Base-by-base conservation (phyloP, 2,329 filamentous ascomycete genomes). In the Xylaria sp. region DNA sequence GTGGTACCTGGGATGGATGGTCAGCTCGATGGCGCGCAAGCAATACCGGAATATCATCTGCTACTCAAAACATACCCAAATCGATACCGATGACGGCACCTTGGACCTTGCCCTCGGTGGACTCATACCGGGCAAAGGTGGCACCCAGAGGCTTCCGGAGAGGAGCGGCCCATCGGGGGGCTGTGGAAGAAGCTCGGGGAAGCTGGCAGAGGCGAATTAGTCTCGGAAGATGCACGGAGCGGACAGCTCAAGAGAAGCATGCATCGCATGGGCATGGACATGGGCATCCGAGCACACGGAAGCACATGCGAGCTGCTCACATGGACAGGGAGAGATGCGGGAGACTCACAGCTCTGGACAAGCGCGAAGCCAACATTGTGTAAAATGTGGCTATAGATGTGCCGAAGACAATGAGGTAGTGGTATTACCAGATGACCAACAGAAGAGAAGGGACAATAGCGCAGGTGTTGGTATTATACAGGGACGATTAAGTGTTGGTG, bases 61-160 rank as follows among this genome's bases (percentile, higher is more conserved):
- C 11, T 18, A 16, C 49, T 42, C 16, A 34, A 3, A 34, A 80
- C 85, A 74, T 83, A 88, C 93, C 93, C 73, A 97, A 80, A 84
- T 97, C 93, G 76, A 97, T 97, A 88, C 94, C 94, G 73, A 97
- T 97, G 76, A 97, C 93, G 73, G 90, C 80, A 74, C 94, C 94
- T 81, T 93, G 91, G 63, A 97, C 91, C 86, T 97, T 97, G 71
- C 84, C 85, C 67, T 89, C 87, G 68, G 90, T 88, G 47, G 87
- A 89, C 76, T 89, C 88, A 80, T 89, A 91, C 71, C 89, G 83
- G 73, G 88, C 85, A 75, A 93, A 91, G 71, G 85, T 85, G 66
- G 89, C 85, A 67, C 82, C 82, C 71, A 90, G 76, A 67, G 91
- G 86, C 70, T 88, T 84, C 79, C 87, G 87, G 75, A 86, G 78